Evolutionary conservation across 805 yeast genomes (phyloP).

Genomic region (Starmerella apicola): DNA sequence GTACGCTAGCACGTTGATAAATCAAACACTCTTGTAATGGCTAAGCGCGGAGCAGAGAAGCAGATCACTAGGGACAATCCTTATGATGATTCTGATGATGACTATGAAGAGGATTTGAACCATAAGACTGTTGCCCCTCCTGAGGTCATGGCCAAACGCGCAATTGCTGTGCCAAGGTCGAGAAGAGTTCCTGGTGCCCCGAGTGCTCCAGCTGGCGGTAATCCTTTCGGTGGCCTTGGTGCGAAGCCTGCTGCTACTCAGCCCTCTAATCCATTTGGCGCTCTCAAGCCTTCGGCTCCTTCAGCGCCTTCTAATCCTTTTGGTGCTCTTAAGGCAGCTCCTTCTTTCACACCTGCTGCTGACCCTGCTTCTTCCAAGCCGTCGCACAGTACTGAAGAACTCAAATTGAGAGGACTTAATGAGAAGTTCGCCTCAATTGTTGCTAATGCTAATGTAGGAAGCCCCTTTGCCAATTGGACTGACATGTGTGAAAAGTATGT

Average conservation of each 20-base stretch:
- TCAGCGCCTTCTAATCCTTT: constrained; percentile 9
- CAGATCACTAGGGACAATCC: constrained; percentile 48
- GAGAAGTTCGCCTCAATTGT: constrained; percentile 15
- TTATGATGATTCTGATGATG: not conserved
- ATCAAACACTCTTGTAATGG: too few species aligned
- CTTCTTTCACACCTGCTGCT: constrained; percentile 44
- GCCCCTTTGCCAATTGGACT: constrained; percentile 18
- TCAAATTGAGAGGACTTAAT: constrained; percentile 16
- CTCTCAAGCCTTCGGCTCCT: constrained; percentile 1
- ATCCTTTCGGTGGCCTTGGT: constrained; percentile 10
- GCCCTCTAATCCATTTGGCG: not conserved
- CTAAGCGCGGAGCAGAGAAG: constrained; percentile 51
- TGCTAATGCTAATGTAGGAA: constrained; percentile 6
- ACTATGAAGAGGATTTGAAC: constrained; percentile 4
- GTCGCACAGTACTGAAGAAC: constrained; percentile 1
- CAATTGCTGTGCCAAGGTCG: constrained; percentile 39
- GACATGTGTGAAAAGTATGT: constrained; percentile 19
- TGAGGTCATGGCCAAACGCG: constrained; percentile 53
- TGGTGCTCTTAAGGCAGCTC: constrained; percentile 9
- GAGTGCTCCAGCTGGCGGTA: constrained; percentile 5
- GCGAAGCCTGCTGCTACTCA: not conserved
- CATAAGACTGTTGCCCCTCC: constrained; percentile 37
- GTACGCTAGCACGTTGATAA: too few species aligned
- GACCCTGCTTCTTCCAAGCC: constrained; percentile 23
- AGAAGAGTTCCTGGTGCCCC: constrained; percentile 6